phyloP scores from a whole-genome alignment of 1,284 basidiomycete genomes.

The Agaricales sp. region DNA sequence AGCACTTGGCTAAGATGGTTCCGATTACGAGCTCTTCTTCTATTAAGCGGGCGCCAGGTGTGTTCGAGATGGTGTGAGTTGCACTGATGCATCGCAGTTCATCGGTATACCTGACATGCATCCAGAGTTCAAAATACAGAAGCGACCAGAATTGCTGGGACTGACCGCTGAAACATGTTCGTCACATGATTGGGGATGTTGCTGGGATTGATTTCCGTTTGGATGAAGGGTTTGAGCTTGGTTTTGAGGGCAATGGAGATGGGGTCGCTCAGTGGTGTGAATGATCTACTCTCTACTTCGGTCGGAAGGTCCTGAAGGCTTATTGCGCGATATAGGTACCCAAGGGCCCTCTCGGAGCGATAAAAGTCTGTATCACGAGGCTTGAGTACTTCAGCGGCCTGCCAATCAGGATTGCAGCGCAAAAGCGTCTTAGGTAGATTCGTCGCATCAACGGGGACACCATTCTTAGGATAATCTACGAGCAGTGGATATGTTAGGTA shows the following conservation, averaged over 20 bases:
- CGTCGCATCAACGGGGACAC: constrained; percentile 44
- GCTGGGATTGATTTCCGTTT: constrained; percentile 19
- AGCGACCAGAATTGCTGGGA: not conserved
- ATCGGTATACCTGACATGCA: constrained; percentile 35
- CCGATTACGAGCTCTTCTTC: constrained; percentile 70
- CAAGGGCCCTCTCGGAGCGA: constrained; percentile 54
- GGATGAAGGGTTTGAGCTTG: constrained; percentile 27
- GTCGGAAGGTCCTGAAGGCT: constrained; percentile 29
- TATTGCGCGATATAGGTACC: constrained; percentile 56
- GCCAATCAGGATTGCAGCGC: constrained; percentile 68
- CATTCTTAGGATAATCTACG: constrained; percentile 69
- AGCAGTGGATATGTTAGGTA: too few species aligned
- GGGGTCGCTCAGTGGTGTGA: constrained; percentile 28
- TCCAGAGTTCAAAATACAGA: not conserved
- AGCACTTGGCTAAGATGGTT: constrained; percentile 57
- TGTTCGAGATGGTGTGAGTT: constrained; percentile 57
- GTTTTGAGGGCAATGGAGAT: constrained; percentile 36
- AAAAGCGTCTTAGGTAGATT: constrained; percentile 40
- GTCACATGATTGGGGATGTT: constrained; percentile 23
- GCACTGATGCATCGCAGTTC: constrained; percentile 60
- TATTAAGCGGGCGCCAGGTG: constrained; percentile 40
- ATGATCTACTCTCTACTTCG: constrained; percentile 12
- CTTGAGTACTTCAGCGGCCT: constrained; percentile 49
- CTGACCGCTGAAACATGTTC: constrained; percentile 24
- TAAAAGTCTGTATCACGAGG: constrained; percentile 60